phyloP scores from a whole-genome alignment of 768 basidiomycete species.

The Hygrophorus russula region DNA sequence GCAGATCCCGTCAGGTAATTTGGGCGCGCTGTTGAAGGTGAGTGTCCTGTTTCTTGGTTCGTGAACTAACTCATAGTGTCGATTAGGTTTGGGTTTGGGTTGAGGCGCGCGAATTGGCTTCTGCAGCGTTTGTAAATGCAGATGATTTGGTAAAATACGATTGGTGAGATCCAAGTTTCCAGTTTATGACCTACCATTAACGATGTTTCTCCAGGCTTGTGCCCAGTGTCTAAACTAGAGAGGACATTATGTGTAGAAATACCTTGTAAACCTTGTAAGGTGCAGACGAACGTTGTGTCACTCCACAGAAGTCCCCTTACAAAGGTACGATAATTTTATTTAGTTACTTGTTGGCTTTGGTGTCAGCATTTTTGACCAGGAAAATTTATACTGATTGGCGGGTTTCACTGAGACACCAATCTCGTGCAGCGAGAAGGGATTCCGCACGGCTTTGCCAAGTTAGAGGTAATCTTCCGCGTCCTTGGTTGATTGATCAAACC shows the following conservation, averaged over 20 bases:
- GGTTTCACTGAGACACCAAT: too few relatives aligned
- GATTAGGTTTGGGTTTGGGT: slow-evolving; percentile 83
- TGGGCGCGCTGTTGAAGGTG: slow-evolving; percentile 86
- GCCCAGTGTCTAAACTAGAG: slow-evolving; percentile 28
- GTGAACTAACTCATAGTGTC: slow-evolving; percentile 7
- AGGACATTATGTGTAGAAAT: not conserved
- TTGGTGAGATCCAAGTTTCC: slow-evolving; percentile 38
- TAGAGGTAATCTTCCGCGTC: too few relatives aligned
- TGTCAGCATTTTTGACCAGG: too few relatives aligned
- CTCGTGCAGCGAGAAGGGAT: slow-evolving; percentile 41
- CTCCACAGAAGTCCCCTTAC: not conserved
- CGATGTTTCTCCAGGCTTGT: slow-evolving; percentile 28
- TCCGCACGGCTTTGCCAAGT: slow-evolving; percentile 54
- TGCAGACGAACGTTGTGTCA: not conserved
- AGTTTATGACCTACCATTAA: slow-evolving; percentile 7
- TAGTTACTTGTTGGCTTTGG: too few relatives aligned
- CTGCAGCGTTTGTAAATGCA: slow-evolving; percentile 63
- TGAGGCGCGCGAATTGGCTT: slow-evolving; percentile 83
- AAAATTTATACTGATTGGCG: too few relatives aligned
- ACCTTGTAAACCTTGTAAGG: not conserved
- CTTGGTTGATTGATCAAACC: too few relatives aligned
- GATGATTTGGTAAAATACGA: slow-evolving; percentile 86
- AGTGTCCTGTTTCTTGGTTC: slow-evolving; percentile 9
- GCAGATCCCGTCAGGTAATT: slow-evolving; percentile 54
- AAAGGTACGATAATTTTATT: too few relatives aligned